Evolutionary conservation across 1,284 basidiomycete genomes (phyloP).

Genomic region (Ustilago nuda): DNA sequence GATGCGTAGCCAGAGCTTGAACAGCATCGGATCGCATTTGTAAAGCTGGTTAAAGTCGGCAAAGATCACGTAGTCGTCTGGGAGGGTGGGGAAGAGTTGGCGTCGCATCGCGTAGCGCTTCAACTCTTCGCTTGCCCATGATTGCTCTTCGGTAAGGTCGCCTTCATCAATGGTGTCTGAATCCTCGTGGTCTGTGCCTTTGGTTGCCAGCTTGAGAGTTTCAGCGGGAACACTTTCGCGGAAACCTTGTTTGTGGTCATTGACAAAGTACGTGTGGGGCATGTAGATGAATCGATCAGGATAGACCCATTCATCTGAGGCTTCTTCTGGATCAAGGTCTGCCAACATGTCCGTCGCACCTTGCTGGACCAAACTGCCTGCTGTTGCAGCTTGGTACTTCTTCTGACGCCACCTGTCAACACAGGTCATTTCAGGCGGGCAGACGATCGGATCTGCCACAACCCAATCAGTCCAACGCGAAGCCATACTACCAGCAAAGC

Average conservation of each 20-base stretch:
- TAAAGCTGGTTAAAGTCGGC: slow-evolving; percentile 77
- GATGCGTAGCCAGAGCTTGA: slow-evolving; percentile 75
- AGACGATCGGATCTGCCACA: slow-evolving; percentile 74
- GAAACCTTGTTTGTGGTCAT: slow-evolving; percentile 76
- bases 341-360: slow-evolving; percentile 70
- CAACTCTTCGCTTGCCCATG: slow-evolving; percentile 73
- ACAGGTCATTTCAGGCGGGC: slow-evolving; percentile 72
- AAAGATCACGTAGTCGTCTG: slow-evolving; percentile 73
- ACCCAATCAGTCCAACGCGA: slow-evolving; percentile 77
- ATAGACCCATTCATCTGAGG: slow-evolving; percentile 74
- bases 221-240: slow-evolving; percentile 43
- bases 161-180: neutral
- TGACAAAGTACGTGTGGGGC: slow-evolving; percentile 76
- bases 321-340: slow-evolving; percentile 74
- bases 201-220: slow-evolving; percentile 15
- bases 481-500: slow-evolving; percentile 73
- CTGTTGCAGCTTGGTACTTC: slow-evolving; percentile 3
- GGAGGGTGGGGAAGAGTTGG: slow-evolving; percentile 71
- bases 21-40: slow-evolving; percentile 71
- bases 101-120: slow-evolving; percentile 72
- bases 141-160: slow-evolving; percentile 43
- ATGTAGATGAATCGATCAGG: slow-evolving; percentile 71
- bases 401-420: slow-evolving; percentile 70
- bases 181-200: neutral
- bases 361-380: slow-evolving; percentile 32